Conservation (phyloP, 139 green algal genomes). For the Chlorella sp. region DNA sequence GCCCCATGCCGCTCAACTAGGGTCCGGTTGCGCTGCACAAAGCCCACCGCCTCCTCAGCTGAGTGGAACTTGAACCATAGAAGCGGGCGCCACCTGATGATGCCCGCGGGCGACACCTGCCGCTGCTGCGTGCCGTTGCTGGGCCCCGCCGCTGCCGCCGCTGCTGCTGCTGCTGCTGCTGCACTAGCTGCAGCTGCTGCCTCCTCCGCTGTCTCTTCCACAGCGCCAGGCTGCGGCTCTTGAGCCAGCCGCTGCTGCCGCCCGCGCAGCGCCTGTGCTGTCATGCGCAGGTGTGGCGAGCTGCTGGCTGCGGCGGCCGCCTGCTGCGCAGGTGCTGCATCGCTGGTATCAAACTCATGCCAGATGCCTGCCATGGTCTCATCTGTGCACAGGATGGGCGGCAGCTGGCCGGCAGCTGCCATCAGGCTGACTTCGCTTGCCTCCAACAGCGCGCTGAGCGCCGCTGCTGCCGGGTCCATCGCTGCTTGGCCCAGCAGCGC, state of each 20-base stretch:
- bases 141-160: neutral
- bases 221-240: neutral
- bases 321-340: neutral
- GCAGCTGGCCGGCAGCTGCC: neutral
- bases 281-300: neutral
- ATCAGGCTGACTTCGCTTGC: neutral
- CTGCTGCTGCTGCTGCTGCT: neutral
- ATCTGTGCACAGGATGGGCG: conserved; percentile 25
- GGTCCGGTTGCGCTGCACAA: conserved; percentile 10
- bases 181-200: neutral
- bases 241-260: neutral
- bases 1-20: conserved; percentile 6
- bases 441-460: conserved; percentile 12
- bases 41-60: neutral
- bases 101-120: neutral
- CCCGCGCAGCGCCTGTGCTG: neutral
- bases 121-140: neutral
- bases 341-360: conserved; percentile 37
- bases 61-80: conserved; percentile 41
- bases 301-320: neutral
- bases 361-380: conserved; percentile 27
- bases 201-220: neutral
- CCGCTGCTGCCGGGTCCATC: neutral
- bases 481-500: conserved; percentile 7
- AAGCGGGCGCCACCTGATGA: conserved; percentile 28